Base-by-base conservation (phyloP, 1,284 basidiomycete genomes). In the Athelia sp. region DNA sequence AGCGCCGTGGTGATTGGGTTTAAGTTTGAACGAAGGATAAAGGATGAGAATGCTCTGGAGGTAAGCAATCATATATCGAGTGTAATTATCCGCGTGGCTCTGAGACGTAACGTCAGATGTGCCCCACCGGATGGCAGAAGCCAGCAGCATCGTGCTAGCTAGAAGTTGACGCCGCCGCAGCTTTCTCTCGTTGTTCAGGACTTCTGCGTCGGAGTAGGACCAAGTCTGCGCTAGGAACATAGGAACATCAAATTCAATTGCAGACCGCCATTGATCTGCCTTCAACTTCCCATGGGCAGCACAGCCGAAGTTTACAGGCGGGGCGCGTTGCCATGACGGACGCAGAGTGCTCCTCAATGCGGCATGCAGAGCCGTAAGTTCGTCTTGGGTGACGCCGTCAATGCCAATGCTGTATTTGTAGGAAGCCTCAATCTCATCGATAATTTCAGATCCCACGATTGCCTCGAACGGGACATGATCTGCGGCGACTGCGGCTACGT, bases 211-310 rank as follows among this genome's bases (percentile, higher is more conserved):
- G 50, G 49, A 40, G 24, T 29, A 29, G 4, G 57, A 45, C 43
- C 43, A 44, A 18, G 23, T 4, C 23, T 26, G 43, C 4, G 24
- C 24, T 3, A 65, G 45, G 0, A 60, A 54, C 14, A 63, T 48
- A 9, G 58, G 59, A n/a, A 64, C 43, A 47, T 65, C 57, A 47
- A 63, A 60, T 26, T 61, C 59, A 13, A 58, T 48, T 2, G 47
- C 47, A 1, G 60, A 56, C 24, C 58, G 36, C 64, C 62, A 65
- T 49, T 65, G 61, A 46, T 62, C 58, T 2, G 62, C 63, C 32
- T 59, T 64, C 15, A 66, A 40, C 44, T 64, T 62, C 38, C 63
- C 62, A 32, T 60, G 62, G 3, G 46, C 45, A 17, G 53, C 49
- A 17, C 19, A n/a, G 4, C 61, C 59, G 35, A 62, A 55, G 17